Evolutionary conservation across 2,329 filamentous ascomycete species (phyloP), one percentile per base, ranked within the genome.

Genomic region (Orbilia oligospora): DNA sequence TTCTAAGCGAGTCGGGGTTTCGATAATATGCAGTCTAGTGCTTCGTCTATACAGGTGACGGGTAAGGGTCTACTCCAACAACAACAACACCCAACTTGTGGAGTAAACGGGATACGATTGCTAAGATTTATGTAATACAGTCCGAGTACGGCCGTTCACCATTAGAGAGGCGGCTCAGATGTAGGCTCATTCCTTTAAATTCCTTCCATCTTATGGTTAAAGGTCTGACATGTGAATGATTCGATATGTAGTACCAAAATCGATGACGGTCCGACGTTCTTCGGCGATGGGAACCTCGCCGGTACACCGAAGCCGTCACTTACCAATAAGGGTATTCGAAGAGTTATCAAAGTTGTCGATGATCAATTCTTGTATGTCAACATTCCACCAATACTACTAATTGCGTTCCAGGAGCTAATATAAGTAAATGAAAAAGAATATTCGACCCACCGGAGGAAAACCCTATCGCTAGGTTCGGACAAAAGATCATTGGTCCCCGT

Each of bases 381-480:
- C 30, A 6, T 5, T 48, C 10, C n/a, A 20, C 12, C n/a, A 18
- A 10, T 16, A 6, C 5, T 3, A 36, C 30, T 3, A 3, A 18
- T 16, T 46, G 9, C 10, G 44, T 46, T 46, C 2, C 3, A 9
- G 16, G 16, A 9, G 44, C 44, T 36, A 16, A 38, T 58, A 20
- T 14, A 63, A 55, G 65, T 16, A 20, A 49, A 5, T 22, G 30
- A n/a, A 22, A 12, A 41, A 98, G 96, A 84, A 91, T 99, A 36
- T 99, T 99, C 84, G 96, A 99, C 82, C 96, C 96, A 6, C 96
- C 96, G 49, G 96, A 99, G 85, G 94, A 98, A 83, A 97, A 91
- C 83, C 93, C 94, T 0, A 91, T 98, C 8, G 93, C 97, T 79
- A 92, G 91, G 81, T 97, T 97, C 84, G 92, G 92, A 33, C 89